Evolutionary conservation across 495 filamentous ascomycete species (phyloP), one percentile per base, ranked within the genome.

Genomic region (Pyrenopolyporus hunteri): DNA sequence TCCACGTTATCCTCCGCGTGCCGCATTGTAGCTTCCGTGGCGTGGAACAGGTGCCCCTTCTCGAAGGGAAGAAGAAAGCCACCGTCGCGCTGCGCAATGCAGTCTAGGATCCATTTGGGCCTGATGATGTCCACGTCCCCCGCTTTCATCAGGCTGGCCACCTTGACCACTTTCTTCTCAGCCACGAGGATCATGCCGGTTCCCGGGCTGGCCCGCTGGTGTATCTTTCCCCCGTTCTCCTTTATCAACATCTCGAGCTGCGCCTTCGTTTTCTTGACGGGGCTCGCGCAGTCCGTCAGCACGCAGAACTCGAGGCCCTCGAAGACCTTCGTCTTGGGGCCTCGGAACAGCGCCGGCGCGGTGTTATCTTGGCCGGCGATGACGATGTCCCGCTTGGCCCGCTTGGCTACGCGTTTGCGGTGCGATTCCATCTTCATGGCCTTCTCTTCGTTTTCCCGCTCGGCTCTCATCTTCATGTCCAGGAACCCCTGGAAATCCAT

Each of bases 211-310:
- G 90, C 82, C 6, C 83, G 85, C 69, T 97, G 92, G 36, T 86
- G 88, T 36, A 96, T 83, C 31, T 78, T 85, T n/a, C 92, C 94
- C 17, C 94, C 95, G 51, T 98, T 85, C 16, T 85, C 80, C 71
- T 97, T 98, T 64, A 97, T 83, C 1, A 98, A 77, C 35, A 86
- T 81, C 70, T 98, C 93, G n/a, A 98, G 74, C 44, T 93, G 86
- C 0, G 82, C 78, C 68, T 97, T 98, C 23, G 82, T 78, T 66
- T 84, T 89, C 75, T 91, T 93, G 11, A 75, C 54, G 1, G 75
- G 78, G 11, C 64, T 61, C 5, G 76, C 40, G 56, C 72, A 69
- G 36, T 81, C 77, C 4, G 72, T 78, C 20, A 82, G 59, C 62
- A 77, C 80, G 80, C 87, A 97, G 68, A 98, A 96, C 35, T 83